A percentile compares a stretch with the other conserved stretches of the same genome.
Evolutionary conservation across 2,329 filamentous ascomycete species (phyloP).

Genomic region (Phialophora macrospora): DNA sequence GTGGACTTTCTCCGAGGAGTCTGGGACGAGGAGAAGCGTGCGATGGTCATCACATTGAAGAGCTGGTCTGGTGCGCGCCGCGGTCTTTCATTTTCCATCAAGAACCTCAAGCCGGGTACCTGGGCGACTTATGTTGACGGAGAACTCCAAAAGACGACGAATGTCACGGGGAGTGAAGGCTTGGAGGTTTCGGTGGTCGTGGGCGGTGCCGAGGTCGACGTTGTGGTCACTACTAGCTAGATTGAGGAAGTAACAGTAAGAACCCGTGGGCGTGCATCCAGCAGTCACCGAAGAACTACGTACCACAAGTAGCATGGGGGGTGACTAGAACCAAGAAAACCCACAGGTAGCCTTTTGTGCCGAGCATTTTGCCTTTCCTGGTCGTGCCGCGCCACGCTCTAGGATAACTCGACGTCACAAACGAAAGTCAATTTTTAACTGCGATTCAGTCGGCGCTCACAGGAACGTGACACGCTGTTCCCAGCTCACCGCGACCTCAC

Average conservation of each 20-base stretch:
- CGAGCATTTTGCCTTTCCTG: neutral
- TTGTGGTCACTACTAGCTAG: neutral
- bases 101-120: neutral
- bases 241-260: neutral
- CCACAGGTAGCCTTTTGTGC: neutral
- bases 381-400: too few relatives aligned
- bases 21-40: constrained; percentile 18
- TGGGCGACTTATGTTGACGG: neutral
- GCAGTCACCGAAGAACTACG: too few relatives aligned
- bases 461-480: neutral
- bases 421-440: neutral
- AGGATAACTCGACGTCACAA: neutral
- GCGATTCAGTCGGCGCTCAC: neutral
- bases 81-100: neutral
- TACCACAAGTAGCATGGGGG: too few relatives aligned
- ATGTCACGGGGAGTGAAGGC: neutral
- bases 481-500: neutral
- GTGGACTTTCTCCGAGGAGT: constrained; percentile 27
- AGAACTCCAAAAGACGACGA: neutral
- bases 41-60: constrained; percentile 26
- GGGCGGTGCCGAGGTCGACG: neutral
- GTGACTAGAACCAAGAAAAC: too few relatives aligned
- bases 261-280: too few relatives aligned
- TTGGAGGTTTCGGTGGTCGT: neutral
- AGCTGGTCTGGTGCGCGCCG: neutral